Base-by-base conservation (phyloP, 73 alveolate species). In the Blepharisma japonicum region DNA sequence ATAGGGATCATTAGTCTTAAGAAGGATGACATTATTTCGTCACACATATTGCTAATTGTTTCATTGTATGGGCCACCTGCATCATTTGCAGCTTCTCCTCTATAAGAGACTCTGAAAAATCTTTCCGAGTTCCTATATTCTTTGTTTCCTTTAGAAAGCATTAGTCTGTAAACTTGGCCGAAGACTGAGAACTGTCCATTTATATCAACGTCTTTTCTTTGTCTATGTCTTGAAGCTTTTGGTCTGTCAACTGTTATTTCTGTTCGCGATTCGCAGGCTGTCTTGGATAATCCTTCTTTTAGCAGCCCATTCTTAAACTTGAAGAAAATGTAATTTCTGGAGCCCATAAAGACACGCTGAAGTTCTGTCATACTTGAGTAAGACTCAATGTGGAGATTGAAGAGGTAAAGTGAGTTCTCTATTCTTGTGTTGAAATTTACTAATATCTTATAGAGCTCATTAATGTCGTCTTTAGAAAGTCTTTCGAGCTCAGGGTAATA, bases 51-150 rank as follows among this genome's bases (percentile, higher is more conserved):
- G 47, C 97, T 84, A 50, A 93, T 71, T 42, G 90, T 72, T 80
- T 91, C 97, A 55, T 96, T 85, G 83, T 89, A 93, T 0, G 90
- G 89, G 5, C 98, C 98, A 1, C 96, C 96, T 21, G 92, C 92
- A 80, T 91, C 97, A 18, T 83, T 80, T n/a, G 96, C 94, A 8
- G 87, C 95, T 86, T 93, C 98, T 4, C 94, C 95, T 54, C 55
- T 55, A 68, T 90, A 93, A 50, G 90, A 79, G 9, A 90, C 96
- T 11, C 27, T 68, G 55, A 82, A 87, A 71, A 87, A 68, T 72
- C 84, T 77, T 55, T 83, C 83, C 32, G 78, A 74, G 66, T 86
- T 68, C 46, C 87, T 83, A 6, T 68, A 68, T 49, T 39, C 76
- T 38, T 66, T 14, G 67, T 86, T 86, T 71, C 71, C 61, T 8